Evolutionary conservation across 1,284 basidiomycete genomes (phyloP).

Genomic region (Leccinum pachyderme): DNA sequence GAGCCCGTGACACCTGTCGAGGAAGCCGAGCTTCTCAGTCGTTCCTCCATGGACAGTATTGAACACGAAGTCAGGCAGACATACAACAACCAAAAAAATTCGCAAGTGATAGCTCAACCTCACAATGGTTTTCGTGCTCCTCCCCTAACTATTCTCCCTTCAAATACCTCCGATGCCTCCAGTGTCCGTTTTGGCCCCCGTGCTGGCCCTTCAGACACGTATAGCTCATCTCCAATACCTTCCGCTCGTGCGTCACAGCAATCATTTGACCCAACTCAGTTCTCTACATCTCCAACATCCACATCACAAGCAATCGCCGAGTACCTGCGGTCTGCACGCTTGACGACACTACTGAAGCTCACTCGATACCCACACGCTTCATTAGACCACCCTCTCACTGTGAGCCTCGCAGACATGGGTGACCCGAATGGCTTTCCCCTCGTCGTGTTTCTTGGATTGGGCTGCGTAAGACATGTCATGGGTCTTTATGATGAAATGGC

Average conservation of each 20-base stretch:
- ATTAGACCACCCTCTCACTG: constrained; percentile 67
- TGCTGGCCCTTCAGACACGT: constrained; percentile 15
- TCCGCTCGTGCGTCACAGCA: constrained; percentile 45
- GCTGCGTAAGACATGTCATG: constrained; percentile 92
- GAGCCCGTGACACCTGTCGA: constrained; percentile 50
- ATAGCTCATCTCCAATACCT: constrained; percentile 40
- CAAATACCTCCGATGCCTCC: constrained; percentile 31
- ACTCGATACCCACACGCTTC: constrained; percentile 78
- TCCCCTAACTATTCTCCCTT: constrained; percentile 23
- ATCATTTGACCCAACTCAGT: constrained; percentile 44
- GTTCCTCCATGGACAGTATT: constrained; percentile 81
- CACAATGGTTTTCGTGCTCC: constrained; percentile 20
- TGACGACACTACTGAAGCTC: constrained; percentile 82
- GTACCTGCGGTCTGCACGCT: constrained; percentile 79
- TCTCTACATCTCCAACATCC: constrained; percentile 44
- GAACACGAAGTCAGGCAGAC: constrained; percentile 75
- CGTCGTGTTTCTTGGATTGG: constrained; percentile 89
- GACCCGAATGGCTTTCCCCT: constrained; percentile 80
- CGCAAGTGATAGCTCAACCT: constrained; percentile 40
- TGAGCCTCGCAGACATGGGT: constrained; percentile 92
- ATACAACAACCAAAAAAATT: constrained; percentile 55
- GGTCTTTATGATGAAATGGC: constrained; percentile 97
- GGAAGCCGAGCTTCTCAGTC: constrained; percentile 61
- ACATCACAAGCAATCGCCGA: constrained; percentile 73
- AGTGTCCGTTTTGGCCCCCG: constrained; percentile 23